Base-by-base conservation (phyloP, 2,329 filamentous ascomycete genomes). In the Trichoderma oligosporum region DNA sequence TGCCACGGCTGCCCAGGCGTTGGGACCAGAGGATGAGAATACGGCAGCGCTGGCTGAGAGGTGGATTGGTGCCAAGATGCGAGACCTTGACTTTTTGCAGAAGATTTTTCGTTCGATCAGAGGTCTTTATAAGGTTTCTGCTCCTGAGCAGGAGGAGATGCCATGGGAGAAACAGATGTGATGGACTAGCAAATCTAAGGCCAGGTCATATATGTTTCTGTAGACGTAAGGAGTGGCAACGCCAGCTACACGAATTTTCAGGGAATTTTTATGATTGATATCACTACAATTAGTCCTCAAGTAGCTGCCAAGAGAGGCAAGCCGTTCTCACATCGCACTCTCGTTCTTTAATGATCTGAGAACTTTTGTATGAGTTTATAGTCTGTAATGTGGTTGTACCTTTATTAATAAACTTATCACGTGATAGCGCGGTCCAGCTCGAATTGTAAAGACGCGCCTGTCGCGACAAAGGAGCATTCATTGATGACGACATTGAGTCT, bases 61-160 rank as follows among this genome's bases (percentile, higher is more conserved):
- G 6, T 72, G 69, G 70, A 53, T 67, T 18, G 14, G 53, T 4
- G 56, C 58, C 6, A 68, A 65, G 60, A 58, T 65, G 27, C 49
- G 60, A 12, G 66, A 69, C n/a, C 56, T 70, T 11, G 33, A 33
- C 7, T 68, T 63, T 29, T 29, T 70, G 27, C 57, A 64, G 60
- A 64, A 53, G 56, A 33, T 66, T n/a, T 46, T 64, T 52, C 4
- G 8, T n/a, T 54, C 39, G 0, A 27, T 59, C n/a, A 24, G 45
- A 9, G 39, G 38, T 8, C 39, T 31, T 3, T 31, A 18, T 12
- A 36, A 16, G 38, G 31, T 42, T 27, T 49, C 46, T 22, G 4
- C 16, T 2, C 4, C 33, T 22, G 31, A 38, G 16, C 22, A 36
- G 12, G 22, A n/a, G 24, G 31, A 8, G 51, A 46, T 38, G 51